Conservation (phyloP, 1,139 yeast species). For the Blastobotrys indianensis region DNA sequence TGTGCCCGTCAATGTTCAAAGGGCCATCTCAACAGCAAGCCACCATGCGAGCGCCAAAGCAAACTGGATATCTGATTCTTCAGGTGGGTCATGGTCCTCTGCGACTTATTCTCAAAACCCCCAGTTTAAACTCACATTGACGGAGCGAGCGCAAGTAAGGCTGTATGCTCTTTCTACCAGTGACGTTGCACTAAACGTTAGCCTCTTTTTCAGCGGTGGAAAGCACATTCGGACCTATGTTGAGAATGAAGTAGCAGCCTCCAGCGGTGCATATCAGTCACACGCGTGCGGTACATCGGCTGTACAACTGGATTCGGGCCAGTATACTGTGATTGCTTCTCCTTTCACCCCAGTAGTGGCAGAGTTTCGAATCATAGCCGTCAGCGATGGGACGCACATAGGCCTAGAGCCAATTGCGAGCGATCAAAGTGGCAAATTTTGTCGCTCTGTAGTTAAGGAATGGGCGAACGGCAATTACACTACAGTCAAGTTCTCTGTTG, state of each 20-base stretch:
- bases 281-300: slow-evolving; percentile 27
- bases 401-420: slow-evolving; percentile 17
- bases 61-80: slow-evolving; percentile 43
- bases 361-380: slow-evolving; percentile 19
- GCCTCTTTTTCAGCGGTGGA: slow-evolving; percentile 31
- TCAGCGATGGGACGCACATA: slow-evolving; percentile 17
- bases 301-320: slow-evolving; percentile 37
- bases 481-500: slow-evolving; percentile 13
- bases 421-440: slow-evolving; percentile 23
- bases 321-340: slow-evolving; percentile 34
- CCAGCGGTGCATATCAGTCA: slow-evolving; percentile 34
- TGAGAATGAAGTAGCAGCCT: slow-evolving; percentile 30
- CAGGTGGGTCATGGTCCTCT: slow-evolving; percentile 56
- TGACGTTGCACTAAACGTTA: slow-evolving; percentile 30
- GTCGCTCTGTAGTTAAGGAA: slow-evolving; percentile 16
- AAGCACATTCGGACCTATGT: slow-evolving; percentile 27
- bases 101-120: slow-evolving; percentile 57
- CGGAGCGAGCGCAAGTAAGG: slow-evolving; percentile 17
- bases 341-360: slow-evolving; percentile 31
- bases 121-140: slow-evolving; percentile 42
- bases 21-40: slow-evolving; percentile 34
- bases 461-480: slow-evolving; percentile 18
- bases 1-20: slow-evolving; percentile 23
- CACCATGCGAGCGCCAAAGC: slow-evolving; percentile 33
- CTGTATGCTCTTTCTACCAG: slow-evolving; percentile 34